phyloP scores from a whole-genome alignment of 148 eudicot genomes.

The Heliosperma pusillum region DNA sequence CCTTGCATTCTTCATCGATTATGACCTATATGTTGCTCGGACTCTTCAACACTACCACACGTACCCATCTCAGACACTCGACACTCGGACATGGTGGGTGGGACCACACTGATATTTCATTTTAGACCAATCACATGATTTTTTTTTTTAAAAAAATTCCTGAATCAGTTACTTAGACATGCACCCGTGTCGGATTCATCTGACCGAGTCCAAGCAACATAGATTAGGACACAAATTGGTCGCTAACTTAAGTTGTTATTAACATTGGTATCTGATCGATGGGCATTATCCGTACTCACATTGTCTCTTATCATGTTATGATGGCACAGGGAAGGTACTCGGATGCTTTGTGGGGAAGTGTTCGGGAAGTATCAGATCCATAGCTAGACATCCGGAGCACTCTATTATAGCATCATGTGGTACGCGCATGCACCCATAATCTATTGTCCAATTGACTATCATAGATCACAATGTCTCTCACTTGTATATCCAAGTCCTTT shows the following conservation, averaged over 20 bases:
- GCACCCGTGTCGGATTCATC: too few relatives aligned
- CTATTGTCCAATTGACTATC: background rate
- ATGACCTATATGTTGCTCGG: too few relatives aligned
- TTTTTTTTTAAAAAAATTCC: too few relatives aligned
- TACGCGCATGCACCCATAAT: conserved; percentile 26
- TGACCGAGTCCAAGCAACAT: too few relatives aligned
- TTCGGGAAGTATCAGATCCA: conserved; percentile 92
- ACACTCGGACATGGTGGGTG: too few relatives aligned
- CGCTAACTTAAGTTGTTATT: too few relatives aligned
- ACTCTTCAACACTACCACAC: too few relatives aligned
- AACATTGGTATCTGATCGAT: background rate
- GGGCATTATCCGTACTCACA: background rate
- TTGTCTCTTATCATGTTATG: conserved; percentile 15
- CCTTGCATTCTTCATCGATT: background rate
- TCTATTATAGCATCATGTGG: conserved; percentile 97
- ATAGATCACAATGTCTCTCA: background rate
- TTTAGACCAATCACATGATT: too few relatives aligned
- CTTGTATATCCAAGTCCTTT: background rate
- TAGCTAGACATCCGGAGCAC: conserved; percentile 75
- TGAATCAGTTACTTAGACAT: too few relatives aligned
- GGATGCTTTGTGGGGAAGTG: conserved; percentile 93
- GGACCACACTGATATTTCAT: too few relatives aligned
- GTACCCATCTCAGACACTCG: too few relatives aligned
- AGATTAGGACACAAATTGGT: background rate
- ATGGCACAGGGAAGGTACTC: conserved; percentile 60